Conservation (phyloP, 495 filamentous ascomycete genomes). For the Neurospora sp. region DNA sequence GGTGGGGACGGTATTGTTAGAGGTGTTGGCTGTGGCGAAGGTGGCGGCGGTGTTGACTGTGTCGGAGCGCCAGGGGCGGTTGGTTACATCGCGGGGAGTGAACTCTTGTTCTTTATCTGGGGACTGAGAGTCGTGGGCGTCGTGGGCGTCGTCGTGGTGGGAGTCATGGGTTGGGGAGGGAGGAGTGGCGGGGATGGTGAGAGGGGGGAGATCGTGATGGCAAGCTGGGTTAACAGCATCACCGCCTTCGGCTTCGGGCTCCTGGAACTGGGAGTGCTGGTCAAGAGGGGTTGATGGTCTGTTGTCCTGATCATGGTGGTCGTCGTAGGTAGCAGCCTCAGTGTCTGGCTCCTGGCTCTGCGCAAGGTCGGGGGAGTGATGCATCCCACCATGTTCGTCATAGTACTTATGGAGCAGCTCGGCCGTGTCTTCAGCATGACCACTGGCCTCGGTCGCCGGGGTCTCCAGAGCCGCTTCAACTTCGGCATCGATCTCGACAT, state of each 20-base stretch:
- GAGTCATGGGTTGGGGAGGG: neutral
- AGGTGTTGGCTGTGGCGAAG: conserved; percentile 4
- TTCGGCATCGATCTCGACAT: neutral
- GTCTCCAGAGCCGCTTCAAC: neutral
- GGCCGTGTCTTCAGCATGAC: neutral
- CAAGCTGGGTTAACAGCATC: neutral
- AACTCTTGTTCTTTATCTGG: neutral
- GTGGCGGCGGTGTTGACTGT: neutral
- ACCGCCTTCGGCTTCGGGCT: neutral
- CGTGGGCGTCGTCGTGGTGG: neutral
- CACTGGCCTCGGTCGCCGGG: neutral
- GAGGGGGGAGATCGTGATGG: neutral
- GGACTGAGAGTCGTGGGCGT: neutral
- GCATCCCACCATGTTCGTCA: neutral
- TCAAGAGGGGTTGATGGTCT: too few species aligned
- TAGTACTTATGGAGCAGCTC: neutral
- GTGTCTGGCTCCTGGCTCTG: neutral
- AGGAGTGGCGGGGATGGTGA: neutral
- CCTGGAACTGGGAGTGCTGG: neutral
- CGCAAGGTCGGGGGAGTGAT: neutral
- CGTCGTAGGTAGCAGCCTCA: neutral
- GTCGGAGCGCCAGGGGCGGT: neutral
- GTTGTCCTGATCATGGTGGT: neutral
- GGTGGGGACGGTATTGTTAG: neutral
- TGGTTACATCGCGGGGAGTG: neutral